Base-by-base conservation (phyloP, 2,329 filamentous ascomycete genomes). In the Colletotrichum endophyticum region DNA sequence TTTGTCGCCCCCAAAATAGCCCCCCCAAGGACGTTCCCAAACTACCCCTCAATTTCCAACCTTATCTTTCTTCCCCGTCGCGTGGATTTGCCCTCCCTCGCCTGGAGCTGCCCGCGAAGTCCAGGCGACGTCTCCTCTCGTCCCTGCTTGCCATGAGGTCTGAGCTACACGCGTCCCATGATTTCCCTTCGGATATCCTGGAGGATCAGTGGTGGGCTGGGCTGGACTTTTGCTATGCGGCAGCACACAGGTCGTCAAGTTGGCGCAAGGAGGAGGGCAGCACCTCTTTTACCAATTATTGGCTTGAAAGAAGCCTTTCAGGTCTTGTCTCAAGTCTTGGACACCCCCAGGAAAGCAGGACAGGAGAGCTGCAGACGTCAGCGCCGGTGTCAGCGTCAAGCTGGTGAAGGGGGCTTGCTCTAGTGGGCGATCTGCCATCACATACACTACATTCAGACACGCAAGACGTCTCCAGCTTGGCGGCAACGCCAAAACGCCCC, bases 391-490 rank as follows among this genome's bases (percentile, higher is more conserved):
- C 67, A n/a, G 69, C 69, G 39, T 36, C 49, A 5, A 57, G 16
- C 25, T 32, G 34, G 22, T 7, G 34, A 15, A 39, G 57, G 16
- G 25, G n/a, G 53, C 62, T 68, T 63, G 34, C 36, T 71, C 57
- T 56, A 57, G 56, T 67, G 70, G 70, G 34, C 70, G 56, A 64
- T 63, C 39, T 27, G 25, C 70, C 28, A 63, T 69, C 36, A 39
- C 16, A 25, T 11, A 49, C 28, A 27, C 30, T 5, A 49, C 28
- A 34, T 6, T 34, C 44, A 22, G 59, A 74, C 39, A 63, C 70
- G 57, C 44, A 64, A 44, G 63, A 73, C 73, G 64, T 53, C 70
- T 69, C 70, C 57, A 76, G 73, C 73, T 76, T 76, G 73, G 73
- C 70, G 56, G 39, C 57, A 53, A 56, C 70, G 30, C 56, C 63